These are phyloP conservation scores for Paraglomus occultum DNA, from an alignment of 192 early-diverging fungal species.

Conservation along the genomic window DNA sequence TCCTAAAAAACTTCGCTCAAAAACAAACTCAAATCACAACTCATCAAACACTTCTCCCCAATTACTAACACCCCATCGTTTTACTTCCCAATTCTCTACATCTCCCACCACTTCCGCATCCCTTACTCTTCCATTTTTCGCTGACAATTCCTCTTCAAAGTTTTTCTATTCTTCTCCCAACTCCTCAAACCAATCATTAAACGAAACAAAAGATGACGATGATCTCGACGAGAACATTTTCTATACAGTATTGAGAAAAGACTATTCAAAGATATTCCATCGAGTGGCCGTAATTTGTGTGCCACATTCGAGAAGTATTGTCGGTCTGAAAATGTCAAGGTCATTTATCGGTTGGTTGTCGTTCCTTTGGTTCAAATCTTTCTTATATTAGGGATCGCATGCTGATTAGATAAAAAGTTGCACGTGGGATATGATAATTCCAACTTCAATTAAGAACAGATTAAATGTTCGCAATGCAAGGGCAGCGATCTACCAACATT, in stretches of 20 bases:
- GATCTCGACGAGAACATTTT: slow-evolving; percentile 8
- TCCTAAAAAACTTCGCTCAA: neutral
- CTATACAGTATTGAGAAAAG: neutral
- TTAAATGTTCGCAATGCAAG: neutral
- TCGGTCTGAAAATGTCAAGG: slow-evolving; percentile 43
- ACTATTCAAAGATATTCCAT: slow-evolving; percentile 29
- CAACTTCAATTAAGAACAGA: neutral
- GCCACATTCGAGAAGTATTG: slow-evolving; percentile 43
- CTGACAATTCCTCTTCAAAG: neutral
- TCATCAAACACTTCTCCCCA: neutral
- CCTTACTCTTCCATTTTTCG: neutral
- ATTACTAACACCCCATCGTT: neutral
- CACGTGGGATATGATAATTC: neutral
- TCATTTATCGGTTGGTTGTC: slow-evolving; percentile 43
- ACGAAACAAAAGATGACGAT: neutral
- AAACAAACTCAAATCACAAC: neutral
- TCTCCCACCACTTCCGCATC: neutral
- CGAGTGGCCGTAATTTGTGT: slow-evolving; percentile 47
- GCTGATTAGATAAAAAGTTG: neutral
- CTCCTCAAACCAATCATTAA: neutral
- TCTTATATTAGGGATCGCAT: neutral
- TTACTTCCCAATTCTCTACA: neutral
- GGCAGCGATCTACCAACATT: neutral
- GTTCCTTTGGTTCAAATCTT: neutral
- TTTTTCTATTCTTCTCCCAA: neutral